Conservation (phyloP, 2,329 filamentous ascomycete genomes). For the Pezizomycotina sp. region DNA sequence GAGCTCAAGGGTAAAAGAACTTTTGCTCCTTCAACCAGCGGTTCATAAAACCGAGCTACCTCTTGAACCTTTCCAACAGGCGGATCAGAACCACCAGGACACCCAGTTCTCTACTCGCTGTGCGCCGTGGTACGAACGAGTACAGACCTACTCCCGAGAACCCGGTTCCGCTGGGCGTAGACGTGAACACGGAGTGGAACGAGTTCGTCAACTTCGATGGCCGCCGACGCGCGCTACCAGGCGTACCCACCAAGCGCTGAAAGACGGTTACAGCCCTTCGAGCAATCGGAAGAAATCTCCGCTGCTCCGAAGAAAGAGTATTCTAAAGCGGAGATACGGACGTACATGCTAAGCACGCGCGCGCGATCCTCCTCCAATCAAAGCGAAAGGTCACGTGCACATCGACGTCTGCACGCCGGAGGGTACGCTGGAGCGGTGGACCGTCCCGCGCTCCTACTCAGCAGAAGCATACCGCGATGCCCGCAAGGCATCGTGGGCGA, state of each 20-base stretch:
- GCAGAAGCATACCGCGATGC: constrained; percentile 79
- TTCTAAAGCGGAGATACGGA: constrained; percentile 25
- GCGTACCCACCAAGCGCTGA: too few relatives aligned
- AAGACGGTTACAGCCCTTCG: too few relatives aligned
- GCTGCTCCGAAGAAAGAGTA: constrained; percentile 13
- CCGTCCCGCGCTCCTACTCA: constrained; percentile 64
- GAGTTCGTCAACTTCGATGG: constrained; percentile 41
- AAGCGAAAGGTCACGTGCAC: constrained; percentile 72
- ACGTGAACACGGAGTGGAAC: constrained; percentile 8
- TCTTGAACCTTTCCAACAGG: constrained; percentile 58
- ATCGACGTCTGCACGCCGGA: constrained; percentile 80
- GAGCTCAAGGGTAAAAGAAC: constrained; percentile 71
- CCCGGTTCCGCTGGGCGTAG: constrained; percentile 3
- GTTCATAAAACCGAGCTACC: constrained; percentile 65
- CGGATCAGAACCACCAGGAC: constrained; percentile 69
- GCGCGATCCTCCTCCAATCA: constrained; percentile 67
- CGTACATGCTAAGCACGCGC: constrained; percentile 54
- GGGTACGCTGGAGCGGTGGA: constrained; percentile 83
- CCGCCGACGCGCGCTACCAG: constrained; percentile 62
- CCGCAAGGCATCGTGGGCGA: constrained; percentile 85
- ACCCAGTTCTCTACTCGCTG: constrained; percentile 67
- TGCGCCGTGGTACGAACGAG: constrained; percentile 59
- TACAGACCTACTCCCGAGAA: constrained; percentile 26
- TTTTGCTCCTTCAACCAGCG: constrained; percentile 84
- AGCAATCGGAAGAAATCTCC: constrained; percentile 2